phyloP scores from a whole-genome alignment of 306 rosid genomes.

The Begonia peltatifolia region DNA sequence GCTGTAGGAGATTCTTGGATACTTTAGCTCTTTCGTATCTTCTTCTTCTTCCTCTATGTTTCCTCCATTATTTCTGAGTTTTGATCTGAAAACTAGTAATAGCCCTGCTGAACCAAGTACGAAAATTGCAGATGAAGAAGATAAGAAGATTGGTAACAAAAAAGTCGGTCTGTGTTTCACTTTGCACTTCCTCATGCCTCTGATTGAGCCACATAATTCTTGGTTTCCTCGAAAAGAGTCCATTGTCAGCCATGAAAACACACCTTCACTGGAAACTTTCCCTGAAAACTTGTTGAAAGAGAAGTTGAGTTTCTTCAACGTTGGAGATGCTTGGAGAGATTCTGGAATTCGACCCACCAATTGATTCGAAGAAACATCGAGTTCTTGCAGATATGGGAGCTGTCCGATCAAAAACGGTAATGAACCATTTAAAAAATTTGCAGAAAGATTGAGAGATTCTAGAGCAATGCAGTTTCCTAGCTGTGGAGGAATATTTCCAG shows the following conservation, averaged over 20 bases:
- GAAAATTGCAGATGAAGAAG: slow-evolving; percentile 35
- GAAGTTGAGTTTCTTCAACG: slow-evolving; percentile 54
- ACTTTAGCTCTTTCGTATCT: slow-evolving; percentile 33
- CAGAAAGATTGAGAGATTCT: slow-evolving; percentile 63
- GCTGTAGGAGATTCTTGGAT: slow-evolving; percentile 63
- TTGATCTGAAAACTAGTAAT: slow-evolving; percentile 22
- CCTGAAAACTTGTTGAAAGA: slow-evolving; percentile 76
- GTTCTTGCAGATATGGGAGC: slow-evolving; percentile 39
- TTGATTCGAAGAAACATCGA: slow-evolving; percentile 71
- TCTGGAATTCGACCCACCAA: slow-evolving; percentile 49
- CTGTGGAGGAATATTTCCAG: slow-evolving; percentile 63
- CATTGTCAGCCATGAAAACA: slow-evolving; percentile 41
- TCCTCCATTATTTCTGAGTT: slow-evolving; percentile 16
- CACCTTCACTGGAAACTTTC: slow-evolving; percentile 42
- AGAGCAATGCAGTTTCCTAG: slow-evolving; percentile 73
- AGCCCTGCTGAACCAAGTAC: slow-evolving; percentile 33
- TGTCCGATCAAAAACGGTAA: slow-evolving; percentile 58
- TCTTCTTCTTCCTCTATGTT: slow-evolving; percentile 38
- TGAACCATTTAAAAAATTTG: slow-evolving; percentile 50
- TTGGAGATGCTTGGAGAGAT: slow-evolving; percentile 40
- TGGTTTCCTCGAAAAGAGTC: slow-evolving; percentile 52
- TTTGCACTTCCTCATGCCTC: slow-evolving; percentile 52
- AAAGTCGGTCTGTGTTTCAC: slow-evolving; percentile 26
- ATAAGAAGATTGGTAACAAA: slow-evolving; percentile 24
- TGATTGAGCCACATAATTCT: slow-evolving; percentile 50